Conservation (phyloP, 352 stramenopile genomes). For the Sclerospora graminicola region DNA sequence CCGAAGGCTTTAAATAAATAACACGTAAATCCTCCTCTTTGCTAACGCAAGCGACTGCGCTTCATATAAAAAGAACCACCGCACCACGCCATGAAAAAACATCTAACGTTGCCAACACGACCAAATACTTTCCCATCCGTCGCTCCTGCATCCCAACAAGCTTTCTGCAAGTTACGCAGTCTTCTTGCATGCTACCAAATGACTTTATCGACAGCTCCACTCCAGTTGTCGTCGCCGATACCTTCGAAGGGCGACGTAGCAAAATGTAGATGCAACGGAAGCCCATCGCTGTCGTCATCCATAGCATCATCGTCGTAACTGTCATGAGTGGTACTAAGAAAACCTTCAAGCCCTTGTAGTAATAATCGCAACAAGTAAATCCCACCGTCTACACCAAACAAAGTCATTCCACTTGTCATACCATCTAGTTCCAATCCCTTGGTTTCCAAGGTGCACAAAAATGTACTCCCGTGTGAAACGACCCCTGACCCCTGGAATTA, state of each 20-base stretch:
- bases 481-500: slow-evolving; percentile 46
- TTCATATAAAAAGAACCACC: slow-evolving; percentile 50
- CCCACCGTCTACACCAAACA: slow-evolving; percentile 31
- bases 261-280: slow-evolving; percentile 31
- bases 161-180: slow-evolving; percentile 50
- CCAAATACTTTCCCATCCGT: slow-evolving; percentile 33
- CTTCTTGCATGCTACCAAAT: slow-evolving; percentile 33
- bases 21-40: not conserved
- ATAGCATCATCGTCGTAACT: slow-evolving; percentile 4
- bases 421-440: not conserved
- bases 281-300: slow-evolving; percentile 20
- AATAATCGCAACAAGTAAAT: slow-evolving; percentile 41
- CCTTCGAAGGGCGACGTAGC: slow-evolving; percentile 29
- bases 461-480: slow-evolving; percentile 43
- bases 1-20: slow-evolving; percentile 31
- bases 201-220: slow-evolving; percentile 34
- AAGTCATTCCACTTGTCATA: slow-evolving; percentile 1
- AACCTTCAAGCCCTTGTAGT: slow-evolving; percentile 41
- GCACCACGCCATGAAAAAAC: slow-evolving; percentile 41
- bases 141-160: slow-evolving; percentile 54
- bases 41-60: slow-evolving; percentile 16
- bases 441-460: slow-evolving; percentile 22
- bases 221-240: slow-evolving; percentile 23
- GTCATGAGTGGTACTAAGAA: slow-evolving; percentile 24
- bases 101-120: slow-evolving; percentile 38